Evolutionary conservation across 2,329 filamentous ascomycete genomes (phyloP).

Genomic region (Verticillium albo-atrum): DNA sequence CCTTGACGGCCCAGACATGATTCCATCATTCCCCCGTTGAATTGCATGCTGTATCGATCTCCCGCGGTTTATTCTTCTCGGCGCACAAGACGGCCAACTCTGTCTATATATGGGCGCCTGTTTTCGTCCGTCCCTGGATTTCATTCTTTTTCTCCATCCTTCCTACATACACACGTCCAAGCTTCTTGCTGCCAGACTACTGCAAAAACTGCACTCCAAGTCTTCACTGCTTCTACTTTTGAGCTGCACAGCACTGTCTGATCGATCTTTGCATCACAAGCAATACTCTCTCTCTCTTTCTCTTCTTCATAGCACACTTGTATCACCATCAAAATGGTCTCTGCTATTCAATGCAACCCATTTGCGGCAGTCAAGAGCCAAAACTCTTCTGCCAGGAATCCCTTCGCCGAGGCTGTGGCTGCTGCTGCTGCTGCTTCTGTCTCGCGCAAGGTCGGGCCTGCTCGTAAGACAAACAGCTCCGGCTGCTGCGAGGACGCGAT

Average conservation of each 20-base stretch:
- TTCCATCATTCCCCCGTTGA: too few species aligned
- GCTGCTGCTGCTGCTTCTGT: not conserved
- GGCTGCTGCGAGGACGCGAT: not conserved
- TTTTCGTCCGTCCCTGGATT: not conserved
- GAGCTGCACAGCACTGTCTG: not conserved
- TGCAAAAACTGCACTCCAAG: not conserved
- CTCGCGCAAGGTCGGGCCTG: not conserved
- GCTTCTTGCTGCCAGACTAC: not conserved
- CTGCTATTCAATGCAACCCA: not conserved
- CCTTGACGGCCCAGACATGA: too few species aligned
- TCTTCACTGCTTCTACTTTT: not conserved
- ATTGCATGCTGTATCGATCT: too few species aligned
- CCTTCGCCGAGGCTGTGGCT: not conserved
- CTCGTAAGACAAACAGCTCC: not conserved
- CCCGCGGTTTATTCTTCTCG: not conserved
- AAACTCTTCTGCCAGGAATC: not conserved
- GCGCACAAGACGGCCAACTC: not conserved
- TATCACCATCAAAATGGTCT: not conserved
- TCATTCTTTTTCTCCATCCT: not conserved
- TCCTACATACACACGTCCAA: not conserved
- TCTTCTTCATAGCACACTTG: not conserved
- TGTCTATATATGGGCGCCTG: not conserved
- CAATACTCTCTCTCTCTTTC: not conserved
- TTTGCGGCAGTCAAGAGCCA: not conserved
- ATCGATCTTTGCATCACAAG: not conserved